Evolutionary conservation across 129 eudicot species (phyloP).

Genomic region (Flaveria robusta): DNA sequence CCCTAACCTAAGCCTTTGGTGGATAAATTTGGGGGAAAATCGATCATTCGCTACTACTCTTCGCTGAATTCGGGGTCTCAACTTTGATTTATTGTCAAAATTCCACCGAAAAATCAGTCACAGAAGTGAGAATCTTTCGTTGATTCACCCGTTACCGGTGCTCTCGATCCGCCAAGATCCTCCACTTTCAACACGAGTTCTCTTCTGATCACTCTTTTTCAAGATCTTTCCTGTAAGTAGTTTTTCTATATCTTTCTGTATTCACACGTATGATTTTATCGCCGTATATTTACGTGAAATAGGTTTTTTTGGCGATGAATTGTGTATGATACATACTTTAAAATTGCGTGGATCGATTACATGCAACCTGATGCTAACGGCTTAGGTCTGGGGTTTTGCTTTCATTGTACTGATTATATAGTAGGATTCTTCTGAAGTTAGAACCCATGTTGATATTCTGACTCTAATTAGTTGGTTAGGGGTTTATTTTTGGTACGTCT

Average conservation of each 20-base stretch:
- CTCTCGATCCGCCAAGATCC: slow-evolving; percentile 23
- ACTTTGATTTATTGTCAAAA: slow-evolving; percentile 6
- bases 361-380: slow-evolving; percentile 19
- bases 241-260: not conserved
- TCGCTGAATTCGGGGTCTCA: slow-evolving; percentile 23
- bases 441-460: not conserved
- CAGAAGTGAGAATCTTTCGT: not conserved
- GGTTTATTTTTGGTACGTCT: not conserved
- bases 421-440: slow-evolving; percentile 9
- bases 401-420: not conserved
- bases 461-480: slow-evolving; percentile 17
- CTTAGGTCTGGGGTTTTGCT: slow-evolving; percentile 9
- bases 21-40: slow-evolving; percentile 30
- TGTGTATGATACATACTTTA: slow-evolving; percentile 13
- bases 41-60: slow-evolving; percentile 29
- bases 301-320: not conserved
- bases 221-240: slow-evolving; percentile 25
- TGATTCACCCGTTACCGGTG: not conserved
- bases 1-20: slow-evolving; percentile 32
- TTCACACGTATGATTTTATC: not conserved
- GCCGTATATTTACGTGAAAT: slow-evolving; percentile 8
- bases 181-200: slow-evolving; percentile 31
- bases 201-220: slow-evolving; percentile 20
- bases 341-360: slow-evolving; percentile 24
- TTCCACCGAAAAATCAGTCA: slow-evolving; percentile 30